Conservation (phyloP, 2,329 filamentous ascomycete species). For the Sclerotinia subarctica region DNA sequence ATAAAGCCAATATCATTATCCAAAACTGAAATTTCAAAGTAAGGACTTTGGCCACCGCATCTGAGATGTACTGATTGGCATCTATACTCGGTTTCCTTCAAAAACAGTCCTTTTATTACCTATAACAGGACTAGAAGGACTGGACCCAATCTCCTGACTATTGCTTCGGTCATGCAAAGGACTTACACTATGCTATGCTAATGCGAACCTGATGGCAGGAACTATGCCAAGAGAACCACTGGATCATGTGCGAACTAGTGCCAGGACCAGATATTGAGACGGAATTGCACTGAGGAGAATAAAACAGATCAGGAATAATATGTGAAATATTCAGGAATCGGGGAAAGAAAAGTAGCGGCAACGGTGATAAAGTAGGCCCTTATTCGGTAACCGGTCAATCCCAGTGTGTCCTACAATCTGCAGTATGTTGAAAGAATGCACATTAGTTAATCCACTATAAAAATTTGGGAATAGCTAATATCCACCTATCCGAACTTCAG, state of each 20-base stretch:
- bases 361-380: too few species aligned
- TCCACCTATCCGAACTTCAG: too few species aligned
- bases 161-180: neutral
- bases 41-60: neutral
- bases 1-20: neutral
- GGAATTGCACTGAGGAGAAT: neutral
- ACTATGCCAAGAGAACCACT: too few species aligned
- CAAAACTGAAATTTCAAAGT: neutral
- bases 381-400: too few species aligned
- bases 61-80: too few species aligned
- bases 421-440: too few species aligned
- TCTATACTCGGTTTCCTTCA: too few species aligned
- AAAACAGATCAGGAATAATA: neutral
- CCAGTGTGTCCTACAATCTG: too few species aligned
- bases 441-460: too few species aligned
- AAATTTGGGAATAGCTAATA: too few species aligned
- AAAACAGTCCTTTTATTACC: too few species aligned
- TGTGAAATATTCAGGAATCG: neutral
- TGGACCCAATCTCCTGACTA: neutral
- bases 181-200: neutral
- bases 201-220: neutral
- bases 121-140: neutral
- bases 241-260: neutral
- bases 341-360: neutral
- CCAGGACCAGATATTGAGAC: too few species aligned